phyloP scores from a whole-genome alignment of 345 rosid species.

The thale cress (Arabidopsis thaliana) region DNA sequence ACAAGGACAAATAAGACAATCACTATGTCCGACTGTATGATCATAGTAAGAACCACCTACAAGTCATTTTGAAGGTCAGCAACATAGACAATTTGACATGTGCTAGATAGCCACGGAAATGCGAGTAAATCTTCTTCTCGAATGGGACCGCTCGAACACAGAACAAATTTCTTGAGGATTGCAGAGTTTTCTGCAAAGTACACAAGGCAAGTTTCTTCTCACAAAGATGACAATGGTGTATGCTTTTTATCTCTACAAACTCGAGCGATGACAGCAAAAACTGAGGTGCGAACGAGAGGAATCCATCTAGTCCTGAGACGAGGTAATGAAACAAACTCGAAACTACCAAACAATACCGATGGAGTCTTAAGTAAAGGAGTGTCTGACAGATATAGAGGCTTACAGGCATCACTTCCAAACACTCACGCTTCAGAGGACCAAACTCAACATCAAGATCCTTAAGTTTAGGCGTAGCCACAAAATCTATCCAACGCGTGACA shows the following conservation, averaged over 20 bases:
- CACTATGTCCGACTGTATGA: too few species aligned
- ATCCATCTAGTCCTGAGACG: not conserved
- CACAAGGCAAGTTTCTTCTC: not conserved
- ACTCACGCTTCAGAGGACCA: too few species aligned
- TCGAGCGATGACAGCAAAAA: constrained; percentile 25
- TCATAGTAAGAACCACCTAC: too few species aligned
- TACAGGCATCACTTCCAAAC: not conserved
- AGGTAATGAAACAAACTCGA: not conserved
- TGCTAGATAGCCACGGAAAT: too few species aligned
- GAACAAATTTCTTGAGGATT: constrained; percentile 13
- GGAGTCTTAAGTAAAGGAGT: not conserved
- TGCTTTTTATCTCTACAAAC: constrained; percentile 9
- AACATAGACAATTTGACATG: too few species aligned
- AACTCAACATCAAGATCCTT: not conserved
- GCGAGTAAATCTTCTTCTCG: too few species aligned
- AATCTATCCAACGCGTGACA: not conserved
- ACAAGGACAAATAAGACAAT: too few species aligned
- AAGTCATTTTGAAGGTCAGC: too few species aligned
- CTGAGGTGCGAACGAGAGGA: not conserved
- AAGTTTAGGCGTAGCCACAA: not conserved
- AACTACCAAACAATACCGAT: not conserved
- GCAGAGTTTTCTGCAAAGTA: constrained; percentile 5
- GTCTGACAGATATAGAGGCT: not conserved
- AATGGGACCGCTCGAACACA: not conserved
- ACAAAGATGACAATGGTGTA: too few species aligned